A percentile compares a stretch with the other conserved stretches of the same genome.
Evolutionary conservation across 192 early-diverging fungal species (phyloP).

Genomic region (Obelidium mucronatum): DNA sequence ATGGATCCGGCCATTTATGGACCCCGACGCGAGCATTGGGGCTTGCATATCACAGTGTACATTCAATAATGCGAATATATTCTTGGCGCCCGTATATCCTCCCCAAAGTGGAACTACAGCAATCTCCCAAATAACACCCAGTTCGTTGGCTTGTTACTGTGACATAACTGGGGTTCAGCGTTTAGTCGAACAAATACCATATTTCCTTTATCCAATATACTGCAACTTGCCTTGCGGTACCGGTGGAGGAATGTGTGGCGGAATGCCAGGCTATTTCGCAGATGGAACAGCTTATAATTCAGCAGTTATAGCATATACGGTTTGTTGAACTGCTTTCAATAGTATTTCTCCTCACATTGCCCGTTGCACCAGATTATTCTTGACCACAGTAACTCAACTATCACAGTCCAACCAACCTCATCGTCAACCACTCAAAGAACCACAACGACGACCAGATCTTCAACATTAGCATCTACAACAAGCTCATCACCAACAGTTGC

Average conservation of each 20-base stretch:
- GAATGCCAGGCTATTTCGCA: conserved; percentile 21
- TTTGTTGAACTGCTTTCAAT: neutral
- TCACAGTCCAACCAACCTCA: neutral
- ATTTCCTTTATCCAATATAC: conserved; percentile 8
- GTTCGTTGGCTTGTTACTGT: conserved; percentile 15
- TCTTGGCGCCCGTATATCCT: conserved; percentile 12
- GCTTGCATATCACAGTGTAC: neutral
- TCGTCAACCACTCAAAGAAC: neutral
- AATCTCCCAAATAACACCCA: neutral
- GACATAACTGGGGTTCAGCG: conserved; percentile 16
- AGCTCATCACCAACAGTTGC: neutral
- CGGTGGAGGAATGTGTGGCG: conserved; percentile 24
- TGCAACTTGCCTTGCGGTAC: conserved; percentile 23
- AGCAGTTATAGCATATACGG: conserved; percentile 24
- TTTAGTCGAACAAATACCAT: conserved; percentile 21
- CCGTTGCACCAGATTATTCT: too few relatives aligned
- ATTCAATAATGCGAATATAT: conserved; percentile 17
- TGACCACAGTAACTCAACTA: too few relatives aligned
- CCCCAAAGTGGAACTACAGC: neutral
- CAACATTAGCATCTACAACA: neutral
- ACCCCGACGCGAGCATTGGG: neutral
- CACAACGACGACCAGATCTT: neutral
- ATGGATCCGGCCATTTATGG: conserved; percentile 5
- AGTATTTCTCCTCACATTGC: neutral
- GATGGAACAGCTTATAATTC: conserved; percentile 20